phyloP scores from a whole-genome alignment of 2,329 filamentous ascomycete species.

The Hypoxylon sp. region DNA sequence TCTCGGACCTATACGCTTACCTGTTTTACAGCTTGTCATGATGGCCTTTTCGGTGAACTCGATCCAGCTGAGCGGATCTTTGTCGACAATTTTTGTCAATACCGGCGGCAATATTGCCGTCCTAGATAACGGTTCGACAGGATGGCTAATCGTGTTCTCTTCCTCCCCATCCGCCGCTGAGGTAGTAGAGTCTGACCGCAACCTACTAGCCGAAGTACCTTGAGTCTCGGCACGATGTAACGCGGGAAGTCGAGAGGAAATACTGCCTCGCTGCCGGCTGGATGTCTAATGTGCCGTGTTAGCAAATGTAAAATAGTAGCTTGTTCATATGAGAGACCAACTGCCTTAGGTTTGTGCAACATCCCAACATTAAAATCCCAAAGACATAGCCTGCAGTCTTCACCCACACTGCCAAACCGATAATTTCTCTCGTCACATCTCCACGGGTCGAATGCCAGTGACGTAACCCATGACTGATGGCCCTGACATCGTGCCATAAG shows the following conservation, averaged over 20 bases:
- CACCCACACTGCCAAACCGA: constrained; percentile 93
- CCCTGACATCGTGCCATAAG: constrained; percentile 94
- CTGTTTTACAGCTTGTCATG: constrained; percentile 89
- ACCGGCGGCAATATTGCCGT: constrained; percentile 92
- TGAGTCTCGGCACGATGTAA: constrained; percentile 71
- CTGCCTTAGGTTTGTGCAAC: constrained; percentile 89
- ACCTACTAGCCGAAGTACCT: constrained; percentile 65
- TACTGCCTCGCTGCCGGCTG: constrained; percentile 66
- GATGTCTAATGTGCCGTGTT: constrained; percentile 56
- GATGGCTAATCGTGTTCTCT: constrained; percentile 74
- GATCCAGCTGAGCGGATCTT: constrained; percentile 88
- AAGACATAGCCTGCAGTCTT: constrained; percentile 88
- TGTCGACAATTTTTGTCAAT: constrained; percentile 86
- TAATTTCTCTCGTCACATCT: constrained; percentile 96
- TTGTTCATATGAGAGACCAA: constrained; percentile 59
- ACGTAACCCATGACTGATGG: constrained; percentile 94
- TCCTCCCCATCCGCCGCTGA: constrained; percentile 64
- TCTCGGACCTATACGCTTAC: constrained; percentile 63
- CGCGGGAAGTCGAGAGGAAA: constrained; percentile 63
- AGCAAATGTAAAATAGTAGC: constrained; percentile 8
- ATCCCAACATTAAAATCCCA: constrained; percentile 99
- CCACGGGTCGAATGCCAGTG: constrained; percentile 96
- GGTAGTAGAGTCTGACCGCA: constrained; percentile 78
- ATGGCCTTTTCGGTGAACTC: constrained; percentile 95
- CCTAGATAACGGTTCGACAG: constrained; percentile 84